Base-by-base conservation (phyloP, 1,139 yeast species). In the Lodderomyces pseudojiufengensis region DNA sequence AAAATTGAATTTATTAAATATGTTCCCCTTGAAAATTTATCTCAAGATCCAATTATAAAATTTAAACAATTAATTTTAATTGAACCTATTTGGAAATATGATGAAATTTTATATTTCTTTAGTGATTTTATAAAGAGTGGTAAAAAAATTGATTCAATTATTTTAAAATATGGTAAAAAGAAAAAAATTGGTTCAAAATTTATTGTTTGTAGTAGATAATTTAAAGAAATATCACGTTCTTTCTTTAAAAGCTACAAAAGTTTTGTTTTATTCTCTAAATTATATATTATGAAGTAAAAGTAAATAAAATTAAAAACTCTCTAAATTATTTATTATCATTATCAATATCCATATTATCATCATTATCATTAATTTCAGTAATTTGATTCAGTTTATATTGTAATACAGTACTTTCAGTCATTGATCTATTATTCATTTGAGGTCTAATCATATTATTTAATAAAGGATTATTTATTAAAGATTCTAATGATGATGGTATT, bases 91-190 rank as follows among this genome's bases (percentile, higher is more conserved):
- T 92, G 97, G 97, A 78, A 71, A 5, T 58, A 82, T 35, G 73
- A 73, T 1, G 96, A 88, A 33, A 72, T 92, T 20, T 63, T 65
- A 15, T 95, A 96, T 1, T 85, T 76, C 48, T 64, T 90, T 5
- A 61, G 60, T 21, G 79, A 76, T 16, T 63, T 78, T 38, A 75
- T 82, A 39, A 71, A 72, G 2, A 62, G 69, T 27, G 75, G 74
- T 1, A 59, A 79, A 41, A 84, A 84, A 54, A 59, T 76, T 9
- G 96, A 87, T 38, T 72, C 76, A 35, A 76, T 85, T 44, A 70
- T 87, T 12, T 68, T 87, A 68, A 88, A 88, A 57, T 83, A 68
- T 55, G 95, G 94, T 2, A 74, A 77, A 46, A 80, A 80, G 57
- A 79, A 73, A 52, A 71, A 72, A 32, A 57, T 71, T 2, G 74